Conservation (phyloP, 106 monocot genomes). For the Amphibolis antarctica region DNA sequence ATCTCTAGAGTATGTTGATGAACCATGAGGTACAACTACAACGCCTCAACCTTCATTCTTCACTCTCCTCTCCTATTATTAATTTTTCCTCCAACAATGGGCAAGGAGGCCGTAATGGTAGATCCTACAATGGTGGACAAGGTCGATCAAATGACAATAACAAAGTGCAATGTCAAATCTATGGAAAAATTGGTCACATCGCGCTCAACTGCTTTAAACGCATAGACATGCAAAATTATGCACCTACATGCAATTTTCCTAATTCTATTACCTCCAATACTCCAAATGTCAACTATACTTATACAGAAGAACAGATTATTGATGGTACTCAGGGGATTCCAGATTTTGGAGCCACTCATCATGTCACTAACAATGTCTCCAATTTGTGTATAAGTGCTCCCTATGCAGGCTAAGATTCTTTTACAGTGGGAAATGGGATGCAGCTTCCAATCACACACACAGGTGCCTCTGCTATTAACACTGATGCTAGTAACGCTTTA, state of each 20-base stretch:
- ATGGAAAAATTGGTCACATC: not conserved
- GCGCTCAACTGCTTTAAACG: not conserved
- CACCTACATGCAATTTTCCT: too few species aligned
- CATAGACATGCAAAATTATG: not conserved
- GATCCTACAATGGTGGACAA: not conserved
- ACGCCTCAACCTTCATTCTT: not conserved
- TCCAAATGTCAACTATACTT: too few species aligned
- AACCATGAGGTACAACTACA: not conserved
- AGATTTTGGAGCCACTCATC: not conserved
- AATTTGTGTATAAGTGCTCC: not conserved
- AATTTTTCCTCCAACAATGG: not conserved
- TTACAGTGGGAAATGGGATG: too few species aligned
- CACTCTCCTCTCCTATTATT: not conserved
- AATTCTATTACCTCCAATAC: too few species aligned
- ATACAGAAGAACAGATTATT: not conserved
- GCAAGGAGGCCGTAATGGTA: not conserved
- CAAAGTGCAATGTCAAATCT: not conserved
- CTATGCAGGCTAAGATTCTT: not conserved
- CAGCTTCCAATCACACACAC: too few species aligned
- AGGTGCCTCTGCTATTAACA: too few species aligned
- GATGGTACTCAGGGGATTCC: not conserved
- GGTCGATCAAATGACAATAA: not conserved
- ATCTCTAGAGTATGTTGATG: not conserved
- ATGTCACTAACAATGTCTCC: not conserved
- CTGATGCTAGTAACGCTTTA: not conserved